Evolutionary conservation across 176 grass and related monocot species (phyloP), one percentile per base, ranked within the genome.

Genomic region (Carex parvula): DNA sequence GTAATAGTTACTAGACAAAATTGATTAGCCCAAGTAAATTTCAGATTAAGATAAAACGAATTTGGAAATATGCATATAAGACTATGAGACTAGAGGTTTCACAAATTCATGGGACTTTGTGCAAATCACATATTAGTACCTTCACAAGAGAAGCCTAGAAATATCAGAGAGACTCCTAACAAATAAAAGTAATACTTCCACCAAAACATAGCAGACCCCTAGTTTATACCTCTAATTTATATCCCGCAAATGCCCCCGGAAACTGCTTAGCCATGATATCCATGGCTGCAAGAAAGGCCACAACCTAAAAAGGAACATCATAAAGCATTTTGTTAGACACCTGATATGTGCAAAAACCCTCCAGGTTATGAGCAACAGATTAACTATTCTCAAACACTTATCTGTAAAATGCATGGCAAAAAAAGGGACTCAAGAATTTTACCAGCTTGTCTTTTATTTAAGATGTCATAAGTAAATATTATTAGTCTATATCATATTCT

Each of bases 261-360:
- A 98, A 98, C 68, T 98, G 85, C 35, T 93, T 83, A 3, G 92
- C 80, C 95, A 98, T 98, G 46, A 93, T 98, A 87, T 98, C 91
- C 92, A 95, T 98, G 5, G 95, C 92, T 69, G 95, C 95, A 87
- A 98, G 95, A 89, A 98, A 98, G 44, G 92, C 92, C 71, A 94
- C 95, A 15, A 98, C 92, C 95, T 98, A 90, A 60, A 67, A 52
- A 84, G 83, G 32, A 26, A 64, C 41, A 14, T 82, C 8, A 4
- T 8, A 52, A 82, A 82, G 5, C 37, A 82, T 29, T 82, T 48
- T 16, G 22, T 18, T 44, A 26, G 42, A 8, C 3, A 26, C 21
- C 21, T 3, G 53, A 14, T 15, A 75, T 54, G 13, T 26, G 18
- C 20, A 75, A 20, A 53, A 75, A 20, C 4, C 20, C 42, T 50